These are phyloP conservation scores for Phylloporus arenicola DNA, from an alignment of 768 basidiomycete genomes.

Conservation along the genomic window DNA sequence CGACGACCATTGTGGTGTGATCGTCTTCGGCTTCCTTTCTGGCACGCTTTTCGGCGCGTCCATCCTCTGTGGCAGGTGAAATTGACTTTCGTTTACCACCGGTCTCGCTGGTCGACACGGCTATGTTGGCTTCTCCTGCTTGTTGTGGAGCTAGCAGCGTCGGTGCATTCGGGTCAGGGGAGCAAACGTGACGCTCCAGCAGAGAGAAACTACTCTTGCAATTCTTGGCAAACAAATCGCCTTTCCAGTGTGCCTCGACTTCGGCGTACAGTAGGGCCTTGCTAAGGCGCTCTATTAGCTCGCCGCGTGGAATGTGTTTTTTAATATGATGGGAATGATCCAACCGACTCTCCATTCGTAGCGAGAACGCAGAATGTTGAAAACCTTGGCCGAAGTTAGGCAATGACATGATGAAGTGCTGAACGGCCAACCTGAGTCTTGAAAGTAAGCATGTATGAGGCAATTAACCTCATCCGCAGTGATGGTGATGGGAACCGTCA, in stretches of 20 bases:
- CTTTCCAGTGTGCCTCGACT: constrained; percentile 79
- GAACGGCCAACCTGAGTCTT: constrained; percentile 62
- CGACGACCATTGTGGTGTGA: constrained; percentile 34
- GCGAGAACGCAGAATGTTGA: constrained; percentile 74
- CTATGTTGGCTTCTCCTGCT: constrained; percentile 3
- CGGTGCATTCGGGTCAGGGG: constrained; percentile 38
- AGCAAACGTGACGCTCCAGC: constrained; percentile 71
- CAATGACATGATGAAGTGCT: constrained; percentile 1
- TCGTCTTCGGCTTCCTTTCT: constrained; percentile 45
- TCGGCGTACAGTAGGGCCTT: constrained; percentile 79
- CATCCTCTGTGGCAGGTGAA: constrained; percentile 39
- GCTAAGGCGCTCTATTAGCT: constrained; percentile 72
- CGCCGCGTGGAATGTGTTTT: constrained; percentile 76
- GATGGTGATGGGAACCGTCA: constrained; percentile 51
- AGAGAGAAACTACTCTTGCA: constrained; percentile 72
- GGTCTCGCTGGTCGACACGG: constrained; percentile 15
- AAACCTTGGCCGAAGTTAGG: constrained; percentile 48
- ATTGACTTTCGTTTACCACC: constrained; percentile 49
- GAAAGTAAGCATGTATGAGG: constrained; percentile 77
- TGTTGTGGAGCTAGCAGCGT: constrained; percentile 15
- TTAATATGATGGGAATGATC: constrained; percentile 62
- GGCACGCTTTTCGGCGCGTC: constrained; percentile 59
- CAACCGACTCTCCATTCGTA: constrained; percentile 68
- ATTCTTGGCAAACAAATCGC: constrained; percentile 51
- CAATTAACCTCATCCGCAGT: constrained; percentile 83